Conservation (phyloP, 495 filamentous ascomycete species). For the Penicillium simplicissimum region DNA sequence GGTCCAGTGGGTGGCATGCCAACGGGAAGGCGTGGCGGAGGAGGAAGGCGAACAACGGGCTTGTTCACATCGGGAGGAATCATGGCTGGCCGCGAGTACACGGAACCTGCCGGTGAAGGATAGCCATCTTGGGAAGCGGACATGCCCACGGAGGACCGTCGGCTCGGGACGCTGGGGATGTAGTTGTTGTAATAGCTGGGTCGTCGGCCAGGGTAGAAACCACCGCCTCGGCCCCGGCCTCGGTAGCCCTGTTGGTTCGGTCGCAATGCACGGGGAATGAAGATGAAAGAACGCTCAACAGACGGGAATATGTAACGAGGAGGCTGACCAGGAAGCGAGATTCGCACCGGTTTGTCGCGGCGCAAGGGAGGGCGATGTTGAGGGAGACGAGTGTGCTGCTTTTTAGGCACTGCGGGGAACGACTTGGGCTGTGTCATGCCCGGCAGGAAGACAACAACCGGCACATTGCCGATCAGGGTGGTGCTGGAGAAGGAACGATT, state of each 20-base stretch:
- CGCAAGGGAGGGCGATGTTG: slow-evolving; percentile 93
- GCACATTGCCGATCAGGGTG: slow-evolving; percentile 71
- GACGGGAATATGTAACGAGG: slow-evolving; percentile 90
- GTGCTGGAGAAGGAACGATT: slow-evolving; percentile 72
- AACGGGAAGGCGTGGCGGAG: slow-evolving; percentile 50
- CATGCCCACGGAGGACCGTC: slow-evolving; percentile 83
- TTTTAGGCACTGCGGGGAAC: slow-evolving; percentile 72
- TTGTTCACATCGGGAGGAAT: slow-evolving; percentile 58
- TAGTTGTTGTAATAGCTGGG: slow-evolving; percentile 86
- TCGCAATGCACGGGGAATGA: slow-evolving; percentile 90
- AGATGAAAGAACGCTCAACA: slow-evolving; percentile 90
- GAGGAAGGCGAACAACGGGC: slow-evolving; percentile 86
- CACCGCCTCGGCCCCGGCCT: slow-evolving; percentile 65
- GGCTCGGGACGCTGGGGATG: slow-evolving; percentile 86
- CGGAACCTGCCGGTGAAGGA: slow-evolving; percentile 76
- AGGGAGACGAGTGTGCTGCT: slow-evolving; percentile 88
- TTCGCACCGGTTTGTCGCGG: slow-evolving; percentile 93
- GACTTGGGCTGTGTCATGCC: slow-evolving; percentile 70
- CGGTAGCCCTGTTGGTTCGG: slow-evolving; percentile 87
- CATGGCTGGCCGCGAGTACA: slow-evolving; percentile 65
- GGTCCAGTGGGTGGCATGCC: slow-evolving; percentile 29
- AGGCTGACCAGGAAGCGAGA: slow-evolving; percentile 77
- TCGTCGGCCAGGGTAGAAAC: slow-evolving; percentile 70
- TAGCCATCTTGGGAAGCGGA: slow-evolving; percentile 72
- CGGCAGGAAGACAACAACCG: slow-evolving; percentile 76